phyloP scores from a whole-genome alignment of 805 yeast species.

The Lachancea sp. region DNA sequence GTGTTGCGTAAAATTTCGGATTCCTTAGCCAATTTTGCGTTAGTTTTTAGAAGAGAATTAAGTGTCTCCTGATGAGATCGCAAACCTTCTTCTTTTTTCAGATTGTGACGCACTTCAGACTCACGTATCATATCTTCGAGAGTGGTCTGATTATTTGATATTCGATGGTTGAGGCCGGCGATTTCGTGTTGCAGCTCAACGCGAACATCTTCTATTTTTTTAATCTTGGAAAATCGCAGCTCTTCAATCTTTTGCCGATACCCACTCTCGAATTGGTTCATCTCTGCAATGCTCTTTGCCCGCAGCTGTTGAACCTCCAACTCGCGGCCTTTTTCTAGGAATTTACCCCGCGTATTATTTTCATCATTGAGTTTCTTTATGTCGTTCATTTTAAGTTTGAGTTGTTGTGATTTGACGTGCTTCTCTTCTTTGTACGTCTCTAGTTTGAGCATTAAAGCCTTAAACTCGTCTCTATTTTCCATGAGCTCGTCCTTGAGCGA shows the following conservation, averaged over 20 bases:
- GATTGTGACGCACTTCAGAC: conserved; percentile 15
- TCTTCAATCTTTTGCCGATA: conserved; percentile 36
- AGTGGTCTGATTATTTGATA: conserved; percentile 19
- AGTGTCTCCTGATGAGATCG: conserved; percentile 23
- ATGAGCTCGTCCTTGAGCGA: conserved; percentile 21
- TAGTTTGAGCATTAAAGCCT: conserved; percentile 23
- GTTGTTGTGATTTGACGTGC: conserved; percentile 21
- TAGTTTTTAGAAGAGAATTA: conserved; percentile 28
- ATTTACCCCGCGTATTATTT: conserved; percentile 21
- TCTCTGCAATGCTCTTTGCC: conserved; percentile 35
- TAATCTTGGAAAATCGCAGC: conserved; percentile 33
- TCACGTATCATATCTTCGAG: conserved; percentile 17
- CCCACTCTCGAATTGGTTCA: conserved; percentile 32
- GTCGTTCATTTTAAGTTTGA: conserved; percentile 31
- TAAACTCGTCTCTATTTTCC: conserved; percentile 17
- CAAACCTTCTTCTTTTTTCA: conserved; percentile 24
- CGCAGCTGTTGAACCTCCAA: conserved; percentile 31
- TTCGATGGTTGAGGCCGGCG: conserved; percentile 26
- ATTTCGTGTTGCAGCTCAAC: conserved; percentile 25
- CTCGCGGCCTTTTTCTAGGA: conserved; percentile 30
- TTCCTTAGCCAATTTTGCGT: conserved; percentile 21
- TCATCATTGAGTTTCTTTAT: conserved; percentile 28
- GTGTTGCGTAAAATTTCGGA: conserved; percentile 20
- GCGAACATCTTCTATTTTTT: conserved; percentile 30
- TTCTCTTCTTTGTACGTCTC: conserved; percentile 28